Conservation (phyloP, 2,329 filamentous ascomycete genomes). For the Alternaria burnsii region DNA sequence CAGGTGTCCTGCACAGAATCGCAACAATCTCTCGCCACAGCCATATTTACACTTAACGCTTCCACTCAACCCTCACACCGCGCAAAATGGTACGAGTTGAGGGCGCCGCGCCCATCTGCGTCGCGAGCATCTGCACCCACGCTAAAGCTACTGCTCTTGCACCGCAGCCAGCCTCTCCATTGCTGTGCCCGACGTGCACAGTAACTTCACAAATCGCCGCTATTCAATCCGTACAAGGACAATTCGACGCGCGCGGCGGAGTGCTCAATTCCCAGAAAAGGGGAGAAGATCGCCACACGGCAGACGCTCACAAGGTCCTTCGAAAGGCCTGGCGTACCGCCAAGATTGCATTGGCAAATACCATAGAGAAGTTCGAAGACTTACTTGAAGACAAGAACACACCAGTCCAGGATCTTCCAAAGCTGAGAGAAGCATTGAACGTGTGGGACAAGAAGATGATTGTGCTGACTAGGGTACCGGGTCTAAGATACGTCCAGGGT, state of each 20-base stretch:
- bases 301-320: constrained; percentile 1
- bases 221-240: constrained; percentile 7
- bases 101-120: background rate
- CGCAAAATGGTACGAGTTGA: background rate
- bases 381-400: constrained; percentile 1
- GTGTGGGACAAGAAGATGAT: constrained; percentile 19
- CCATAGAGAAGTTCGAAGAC: constrained; percentile 10
- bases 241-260: constrained; percentile 11
- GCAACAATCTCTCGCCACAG: background rate
- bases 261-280: constrained; percentile 5
- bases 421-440: constrained; percentile 12
- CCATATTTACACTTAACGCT: background rate
- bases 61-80: background rate
- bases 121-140: background rate
- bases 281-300: background rate
- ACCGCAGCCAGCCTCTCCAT: background rate
- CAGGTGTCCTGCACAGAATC: background rate
- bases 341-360: constrained; percentile 18
- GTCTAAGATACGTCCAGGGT: constrained; percentile 10
- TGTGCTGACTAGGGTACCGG: constrained; percentile 18
- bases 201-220: constrained; percentile 1
- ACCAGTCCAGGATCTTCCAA: constrained; percentile 2
- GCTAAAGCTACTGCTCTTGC: background rate
- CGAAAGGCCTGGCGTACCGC: constrained; percentile 10
- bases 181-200: constrained; percentile 14